Percentiles rank a stretch among this genome's conserved stretches.
Evolutionary conservation across 805 yeast species (phyloP).

Genomic region (Cyberlindnera misumaiensis): DNA sequence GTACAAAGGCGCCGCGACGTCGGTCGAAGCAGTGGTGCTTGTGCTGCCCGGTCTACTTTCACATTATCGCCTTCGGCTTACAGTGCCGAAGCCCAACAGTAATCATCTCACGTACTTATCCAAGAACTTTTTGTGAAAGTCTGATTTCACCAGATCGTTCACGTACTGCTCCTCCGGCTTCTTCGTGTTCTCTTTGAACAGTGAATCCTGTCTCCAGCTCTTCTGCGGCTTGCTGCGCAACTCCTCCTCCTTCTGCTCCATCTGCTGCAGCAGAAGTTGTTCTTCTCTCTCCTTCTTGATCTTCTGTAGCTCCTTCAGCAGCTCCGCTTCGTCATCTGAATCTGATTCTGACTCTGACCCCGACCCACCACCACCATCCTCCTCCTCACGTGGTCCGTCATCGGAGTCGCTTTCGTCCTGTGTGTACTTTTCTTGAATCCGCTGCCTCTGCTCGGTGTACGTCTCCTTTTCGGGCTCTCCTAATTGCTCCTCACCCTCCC

Average conservation of each 20-base stretch:
- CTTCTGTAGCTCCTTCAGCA: slow-evolving; percentile 33
- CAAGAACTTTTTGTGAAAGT: slow-evolving; percentile 19
- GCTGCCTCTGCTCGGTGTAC: background rate
- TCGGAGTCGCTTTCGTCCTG: slow-evolving; percentile 6
- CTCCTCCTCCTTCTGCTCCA: slow-evolving; percentile 9
- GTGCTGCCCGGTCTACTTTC: too few relatives aligned
- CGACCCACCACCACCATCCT: slow-evolving; percentile 20
- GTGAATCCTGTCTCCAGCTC: slow-evolving; percentile 31
- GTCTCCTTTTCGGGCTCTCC: slow-evolving; percentile 1
- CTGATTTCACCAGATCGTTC: slow-evolving; percentile 24
- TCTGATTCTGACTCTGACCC: slow-evolving; percentile 28
- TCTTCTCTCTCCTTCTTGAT: slow-evolving; percentile 13
- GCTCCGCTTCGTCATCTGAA: slow-evolving; percentile 38
- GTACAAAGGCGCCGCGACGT: too few relatives aligned
- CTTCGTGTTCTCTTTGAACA: slow-evolving; percentile 20
- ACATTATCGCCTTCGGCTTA: too few relatives aligned
- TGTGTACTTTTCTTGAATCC: slow-evolving; percentile 2
- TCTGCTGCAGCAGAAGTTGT: slow-evolving; percentile 7
- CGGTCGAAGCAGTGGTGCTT: too few relatives aligned
- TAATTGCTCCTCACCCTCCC: slow-evolving; percentile 9
- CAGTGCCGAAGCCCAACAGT: too few relatives aligned
- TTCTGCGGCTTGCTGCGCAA: slow-evolving; percentile 16
- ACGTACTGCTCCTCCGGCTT: slow-evolving; percentile 15
- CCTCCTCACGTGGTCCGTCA: slow-evolving; percentile 5
- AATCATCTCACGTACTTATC: slow-evolving; percentile 13